These are phyloP conservation scores for Spinellus fusiger DNA, from an alignment of 192 early-diverging fungal species.

Conservation along the genomic window DNA sequence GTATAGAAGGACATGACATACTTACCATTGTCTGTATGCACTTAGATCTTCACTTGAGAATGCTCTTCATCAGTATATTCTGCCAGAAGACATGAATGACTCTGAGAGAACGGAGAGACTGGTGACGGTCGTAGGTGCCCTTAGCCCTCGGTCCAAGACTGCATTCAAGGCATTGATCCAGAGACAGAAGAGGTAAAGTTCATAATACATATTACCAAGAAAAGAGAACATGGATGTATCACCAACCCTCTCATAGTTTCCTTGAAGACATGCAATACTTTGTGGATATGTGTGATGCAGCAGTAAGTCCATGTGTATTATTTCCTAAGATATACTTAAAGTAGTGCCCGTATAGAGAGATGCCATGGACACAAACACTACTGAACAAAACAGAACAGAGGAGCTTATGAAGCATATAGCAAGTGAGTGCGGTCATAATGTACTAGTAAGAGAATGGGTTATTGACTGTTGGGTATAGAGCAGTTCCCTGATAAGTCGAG, in stretches of 20 bases:
- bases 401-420: slow-evolving; percentile 12
- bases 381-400: neutral
- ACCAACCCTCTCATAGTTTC: neutral
- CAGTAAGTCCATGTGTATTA: neutral
- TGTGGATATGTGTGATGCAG: slow-evolving; percentile 1
- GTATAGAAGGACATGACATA: neutral
- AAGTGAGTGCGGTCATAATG: neutral
- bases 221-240: no score
- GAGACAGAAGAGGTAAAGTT: slow-evolving; percentile 55
- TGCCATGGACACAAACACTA: neutral
- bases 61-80: slow-evolving; percentile 52
- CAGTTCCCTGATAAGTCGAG: slow-evolving; percentile 13
- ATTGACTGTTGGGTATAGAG: neutral
- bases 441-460: slow-evolving; percentile 8
- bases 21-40: neutral
- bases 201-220: neutral
- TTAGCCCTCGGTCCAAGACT: slow-evolving; percentile 62
- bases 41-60: slow-evolving; percentile 54
- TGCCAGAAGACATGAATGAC: slow-evolving; percentile 54
- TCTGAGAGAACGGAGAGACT: slow-evolving; percentile 57
- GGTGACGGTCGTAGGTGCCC: slow-evolving; percentile 53
- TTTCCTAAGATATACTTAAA: neutral
- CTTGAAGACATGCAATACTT: neutral
- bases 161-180: slow-evolving; percentile 75
- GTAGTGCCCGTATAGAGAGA: neutral